Base-by-base conservation (phyloP, 352 stramenopile species). In the Phytophthora litchii region DNA sequence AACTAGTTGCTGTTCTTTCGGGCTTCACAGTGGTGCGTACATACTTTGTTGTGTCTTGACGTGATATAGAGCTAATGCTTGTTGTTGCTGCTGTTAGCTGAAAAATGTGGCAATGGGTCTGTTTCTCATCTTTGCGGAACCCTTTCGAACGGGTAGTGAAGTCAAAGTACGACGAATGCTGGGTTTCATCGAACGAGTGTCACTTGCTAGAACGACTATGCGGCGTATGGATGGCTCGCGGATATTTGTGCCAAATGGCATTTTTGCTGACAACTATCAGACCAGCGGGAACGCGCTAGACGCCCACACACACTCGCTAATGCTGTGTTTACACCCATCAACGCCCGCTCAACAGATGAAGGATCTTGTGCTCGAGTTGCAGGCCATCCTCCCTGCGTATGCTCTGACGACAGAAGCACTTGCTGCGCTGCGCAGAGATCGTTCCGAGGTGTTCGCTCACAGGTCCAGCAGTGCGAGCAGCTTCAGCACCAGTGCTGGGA, bases 101-200 rank as follows among this genome's bases (percentile, higher is more conserved):
- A 92, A 92, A 61, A 95, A 95, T 56, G 73, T 92, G 38, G 78
- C 80, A 9, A 91, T 73, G 0, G 86, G 86, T 2, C 72, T 95
- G 19, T 95, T 93, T 43, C 72, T 95, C 19, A 89, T 93, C 55
- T 95, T 91, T 54, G 80, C 83, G 11, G 86, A 95, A 58, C 86
- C 86, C 0, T 92, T 95, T 37, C 78, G 81, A 19, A 89, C 78
- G 0, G 83, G 83, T 2, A 92, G 80, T 43, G 66, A 82, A 43
- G 88, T 84, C 45, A 60, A 73, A 31, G 73, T 93, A 21, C 66
- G 70, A 7, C 41, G 64, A 4, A 55, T 89, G 19, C 34, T 72
- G 12, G 86, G 86, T 2, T 85, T 86, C 54, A 87, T 95, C 13
- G 86, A 95, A 36, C 67, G 72, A 34, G 82, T 95, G 17, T 92